Evolutionary conservation across 2,329 filamentous ascomycete species (phyloP), one percentile per base, ranked within the genome.

Genomic region (Keithomyces neogunnii): DNA sequence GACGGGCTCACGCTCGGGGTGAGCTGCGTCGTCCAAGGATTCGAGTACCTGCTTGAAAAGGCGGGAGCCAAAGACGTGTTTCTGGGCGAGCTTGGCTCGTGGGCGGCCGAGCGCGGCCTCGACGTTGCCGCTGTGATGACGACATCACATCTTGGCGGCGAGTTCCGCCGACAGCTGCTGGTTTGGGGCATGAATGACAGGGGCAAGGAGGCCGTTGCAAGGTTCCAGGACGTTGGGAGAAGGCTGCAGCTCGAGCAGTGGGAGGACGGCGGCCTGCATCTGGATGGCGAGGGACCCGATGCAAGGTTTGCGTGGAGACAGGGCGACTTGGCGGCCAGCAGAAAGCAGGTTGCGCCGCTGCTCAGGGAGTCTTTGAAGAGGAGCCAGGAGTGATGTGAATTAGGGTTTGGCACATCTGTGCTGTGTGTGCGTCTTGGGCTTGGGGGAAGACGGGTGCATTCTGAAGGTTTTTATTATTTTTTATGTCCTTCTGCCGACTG

Each of bases 91-190:
- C 57, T 88, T 1, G 63, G 66, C 11, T 57, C 60, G 0, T 89
- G 83, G 70, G 72, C 76, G 0, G 59, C 66, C n/a, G 78, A 83
- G 62, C 74, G 77, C 51, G 57, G 68, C 0, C 64, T 91, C n/a
- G 81, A 84, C 51, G 62, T 91, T 8, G 78, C 77, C 7, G 75
- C 74, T 8, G 70, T 91, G 51, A 87, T 91, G 84, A 89, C 87
- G 1, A 80, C 80, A n/a, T 81, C 74, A 26, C 72, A 75, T 28
- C 69, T 74, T 0, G 68, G 67, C 0, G 80, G 77, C 0, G 62
- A 70, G 13, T 88, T 90, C 55, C 71, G 73, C 56, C 72, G 88
- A 48, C 81, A 93, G 61, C 63, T 90, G 38, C 67, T 92, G 5
- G 68, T 91, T 0, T 86, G 85, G 79, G 84, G 77, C 0, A 60